phyloP scores from a whole-genome alignment of 1,284 basidiomycete species.

The Volvariella surrecta region DNA sequence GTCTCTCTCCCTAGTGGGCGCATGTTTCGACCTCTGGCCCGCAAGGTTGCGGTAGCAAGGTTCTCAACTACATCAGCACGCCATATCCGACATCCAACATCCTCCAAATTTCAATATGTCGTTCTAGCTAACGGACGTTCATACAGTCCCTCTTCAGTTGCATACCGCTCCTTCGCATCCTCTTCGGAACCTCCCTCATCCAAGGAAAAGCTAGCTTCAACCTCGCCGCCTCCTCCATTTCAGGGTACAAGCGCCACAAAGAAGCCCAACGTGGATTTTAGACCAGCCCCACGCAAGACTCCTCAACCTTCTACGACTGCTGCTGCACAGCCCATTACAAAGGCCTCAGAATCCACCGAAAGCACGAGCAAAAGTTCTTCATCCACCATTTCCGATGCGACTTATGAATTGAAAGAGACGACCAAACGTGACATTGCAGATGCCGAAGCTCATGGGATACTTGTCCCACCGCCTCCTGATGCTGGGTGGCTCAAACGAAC shows the following conservation, averaged over 20 bases:
- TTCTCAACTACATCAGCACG: not conserved
- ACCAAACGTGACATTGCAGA: constrained; percentile 55
- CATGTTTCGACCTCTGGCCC: not conserved
- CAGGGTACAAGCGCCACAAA: constrained; percentile 13
- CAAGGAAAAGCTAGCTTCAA: not conserved
- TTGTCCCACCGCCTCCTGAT: constrained; percentile 52
- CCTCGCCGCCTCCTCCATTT: not conserved
- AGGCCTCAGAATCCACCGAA: constrained; percentile 2
- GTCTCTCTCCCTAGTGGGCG: not conserved
- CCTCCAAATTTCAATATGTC: too few relatives aligned
- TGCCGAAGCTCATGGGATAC: constrained; percentile 58
- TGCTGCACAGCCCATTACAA: constrained; percentile 8
- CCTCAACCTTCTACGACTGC: constrained; percentile 15
- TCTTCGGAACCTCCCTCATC: not conserved
- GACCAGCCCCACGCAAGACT: constrained; percentile 56
- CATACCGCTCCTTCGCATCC: not conserved
- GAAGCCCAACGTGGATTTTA: constrained; percentile 53
- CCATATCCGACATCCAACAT: not conserved
- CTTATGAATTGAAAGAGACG: constrained; percentile 11
- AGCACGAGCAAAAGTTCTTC: constrained; percentile 5
- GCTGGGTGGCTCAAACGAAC: constrained; percentile 48
- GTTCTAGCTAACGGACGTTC: not conserved
- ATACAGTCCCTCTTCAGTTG: not conserved
- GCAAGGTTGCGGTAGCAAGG: not conserved
- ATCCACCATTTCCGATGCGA: constrained; percentile 22